Percentiles rank a stretch among this genome's conserved stretches.
Evolutionary conservation across 768 basidiomycete genomes (phyloP).

Genomic region (Leccinum aurantiacum): DNA sequence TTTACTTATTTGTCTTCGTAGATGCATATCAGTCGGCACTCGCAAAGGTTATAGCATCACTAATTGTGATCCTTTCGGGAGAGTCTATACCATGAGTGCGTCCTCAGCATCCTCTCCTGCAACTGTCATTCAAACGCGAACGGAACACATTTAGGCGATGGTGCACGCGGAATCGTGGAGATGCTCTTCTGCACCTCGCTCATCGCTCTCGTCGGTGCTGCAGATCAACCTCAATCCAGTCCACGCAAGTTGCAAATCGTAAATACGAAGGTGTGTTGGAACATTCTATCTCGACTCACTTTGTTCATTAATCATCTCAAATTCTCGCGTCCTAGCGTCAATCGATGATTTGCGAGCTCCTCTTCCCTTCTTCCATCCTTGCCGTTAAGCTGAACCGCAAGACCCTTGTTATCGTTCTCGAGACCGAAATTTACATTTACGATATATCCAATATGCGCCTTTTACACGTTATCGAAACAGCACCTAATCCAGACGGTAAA

Average conservation of each 20-base stretch:
- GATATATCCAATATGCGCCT: conserved; percentile 99
- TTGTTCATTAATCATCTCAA: background rate
- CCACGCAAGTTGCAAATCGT: conserved; percentile 96
- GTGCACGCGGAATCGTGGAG: conserved; percentile 94
- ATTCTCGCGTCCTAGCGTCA: conserved; percentile 60
- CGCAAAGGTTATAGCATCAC: conserved; percentile 95
- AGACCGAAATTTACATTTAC: conserved; percentile 98
- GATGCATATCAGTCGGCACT: conserved; percentile 93
- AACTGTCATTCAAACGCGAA: background rate
- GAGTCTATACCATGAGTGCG: conserved; percentile 94
- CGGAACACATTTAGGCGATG: conserved; percentile 61
- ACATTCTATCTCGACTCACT: background rate
- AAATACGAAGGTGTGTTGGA: conserved; percentile 85
- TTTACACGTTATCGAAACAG: conserved; percentile 95
- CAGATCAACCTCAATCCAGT: conserved; percentile 87
- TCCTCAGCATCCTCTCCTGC: conserved; percentile 17
- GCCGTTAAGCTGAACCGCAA: conserved; percentile 98
- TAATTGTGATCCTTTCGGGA: conserved; percentile 96
- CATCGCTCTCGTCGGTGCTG: conserved; percentile 94
- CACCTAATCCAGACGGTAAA: conserved; percentile 90
- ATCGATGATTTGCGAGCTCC: conserved; percentile 97
- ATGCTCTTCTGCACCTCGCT: conserved; percentile 99
- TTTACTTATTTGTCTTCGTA: conserved; percentile 24
- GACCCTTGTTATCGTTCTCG: conserved; percentile 92
- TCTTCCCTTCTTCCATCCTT: conserved; percentile 95